phyloP scores from a whole-genome alignment of 768 basidiomycete genomes.

The Podaxis pistillaris region DNA sequence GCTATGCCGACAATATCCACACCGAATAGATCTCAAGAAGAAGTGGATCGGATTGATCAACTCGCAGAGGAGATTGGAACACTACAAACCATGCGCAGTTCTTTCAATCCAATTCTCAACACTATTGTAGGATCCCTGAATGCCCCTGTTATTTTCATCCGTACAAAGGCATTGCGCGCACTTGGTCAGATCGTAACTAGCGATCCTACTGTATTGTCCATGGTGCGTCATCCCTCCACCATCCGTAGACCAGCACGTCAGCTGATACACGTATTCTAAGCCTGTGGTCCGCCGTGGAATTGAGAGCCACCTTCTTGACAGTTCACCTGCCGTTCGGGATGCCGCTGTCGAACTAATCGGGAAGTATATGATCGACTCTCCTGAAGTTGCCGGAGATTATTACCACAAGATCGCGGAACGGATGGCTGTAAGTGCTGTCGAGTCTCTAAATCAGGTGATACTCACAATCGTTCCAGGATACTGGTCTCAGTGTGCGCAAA shows the following conservation, averaged over 20 bases:
- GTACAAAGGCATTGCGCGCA: conserved; percentile 90
- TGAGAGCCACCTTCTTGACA: conserved; percentile 87
- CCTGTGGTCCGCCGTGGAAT: conserved; percentile 80
- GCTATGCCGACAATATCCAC: not conserved
- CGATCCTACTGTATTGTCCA: conserved; percentile 78
- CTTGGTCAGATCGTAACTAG: conserved; percentile 87
- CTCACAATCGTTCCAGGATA: conserved; percentile 57
- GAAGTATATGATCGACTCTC: conserved; percentile 92
- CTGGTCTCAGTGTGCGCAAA: conserved; percentile 90
- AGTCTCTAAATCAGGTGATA: not conserved
- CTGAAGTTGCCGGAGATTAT: conserved; percentile 86
- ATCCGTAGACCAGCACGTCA: not conserved
- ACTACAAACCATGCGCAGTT: conserved; percentile 70
- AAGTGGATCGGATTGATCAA: conserved; percentile 63
- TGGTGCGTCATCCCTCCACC: conserved; percentile 43
- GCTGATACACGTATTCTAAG: conserved; percentile 32
- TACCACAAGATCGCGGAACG: conserved; percentile 86
- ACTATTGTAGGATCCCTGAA: conserved; percentile 80
- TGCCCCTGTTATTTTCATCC: conserved; percentile 84
- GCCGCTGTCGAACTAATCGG: conserved; percentile 96
- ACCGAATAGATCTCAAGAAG: conserved; percentile 63
- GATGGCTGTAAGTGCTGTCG: conserved; percentile 64
- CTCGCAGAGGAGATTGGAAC: conserved; percentile 76
- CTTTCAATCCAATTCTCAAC: conserved; percentile 81
- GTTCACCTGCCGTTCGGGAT: conserved; percentile 92